phyloP scores from a whole-genome alignment of 495 filamentous ascomycete species.

The Parathielavia hyrcaniae region DNA sequence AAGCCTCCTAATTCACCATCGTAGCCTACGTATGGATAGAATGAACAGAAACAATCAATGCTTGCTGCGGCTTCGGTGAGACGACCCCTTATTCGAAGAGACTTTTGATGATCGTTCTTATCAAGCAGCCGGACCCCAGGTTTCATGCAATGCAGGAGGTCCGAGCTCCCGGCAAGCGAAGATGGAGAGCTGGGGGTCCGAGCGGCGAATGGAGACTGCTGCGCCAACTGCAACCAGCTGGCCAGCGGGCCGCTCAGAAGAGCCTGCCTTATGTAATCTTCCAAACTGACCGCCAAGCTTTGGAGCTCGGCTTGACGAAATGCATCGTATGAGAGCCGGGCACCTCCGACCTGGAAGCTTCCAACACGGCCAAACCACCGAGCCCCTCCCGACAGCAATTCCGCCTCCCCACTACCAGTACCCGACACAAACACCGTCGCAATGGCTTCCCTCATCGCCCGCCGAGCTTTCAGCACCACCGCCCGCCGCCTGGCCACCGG shows the following conservation, averaged over 20 bases:
- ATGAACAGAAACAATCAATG: no score
- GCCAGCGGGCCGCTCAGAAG: no score
- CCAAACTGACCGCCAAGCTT: conserved; percentile 9
- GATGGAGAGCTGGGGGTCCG: neutral
- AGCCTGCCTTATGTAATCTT: conserved; percentile 17
- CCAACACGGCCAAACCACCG: conserved; percentile 11
- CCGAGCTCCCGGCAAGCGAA: neutral
- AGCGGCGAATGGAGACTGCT: neutral
- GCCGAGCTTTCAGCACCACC: conserved; percentile 44
- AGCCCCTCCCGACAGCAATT: conserved; percentile 20
- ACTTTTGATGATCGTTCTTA: neutral
- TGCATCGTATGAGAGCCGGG: conserved; percentile 23
- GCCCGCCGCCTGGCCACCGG: conserved; percentile 37
- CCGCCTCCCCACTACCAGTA: conserved; percentile 2
- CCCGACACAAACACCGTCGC: conserved; percentile 17
- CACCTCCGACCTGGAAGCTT: conserved; percentile 18
- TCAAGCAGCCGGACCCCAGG: neutral
- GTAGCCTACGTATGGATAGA: no score
- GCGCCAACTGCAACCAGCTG: neutral
- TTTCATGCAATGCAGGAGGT: neutral
- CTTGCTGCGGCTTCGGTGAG: no score
- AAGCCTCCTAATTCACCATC: no score
- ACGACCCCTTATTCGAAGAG: no score
- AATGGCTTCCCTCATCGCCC: conserved; percentile 46
- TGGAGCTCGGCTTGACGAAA: conserved; percentile 20